A percentile compares a stretch with the other conserved stretches of the same genome.
phyloP scores from a whole-genome alignment of 2,329 filamentous ascomycete species.

The Nothopassalora personata region DNA sequence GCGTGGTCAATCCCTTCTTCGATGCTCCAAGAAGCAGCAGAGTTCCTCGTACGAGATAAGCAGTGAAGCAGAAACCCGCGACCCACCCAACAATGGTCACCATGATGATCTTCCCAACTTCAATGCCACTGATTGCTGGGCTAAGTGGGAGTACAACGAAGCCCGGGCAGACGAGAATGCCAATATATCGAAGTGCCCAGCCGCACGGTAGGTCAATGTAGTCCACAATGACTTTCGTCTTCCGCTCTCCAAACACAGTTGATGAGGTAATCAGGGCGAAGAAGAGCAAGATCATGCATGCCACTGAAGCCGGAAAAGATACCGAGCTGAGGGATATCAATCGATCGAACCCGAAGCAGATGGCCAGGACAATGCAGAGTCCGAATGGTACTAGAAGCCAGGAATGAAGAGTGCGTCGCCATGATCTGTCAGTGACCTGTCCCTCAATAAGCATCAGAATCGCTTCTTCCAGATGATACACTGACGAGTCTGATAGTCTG shows the following conservation, averaged over 20 bases:
- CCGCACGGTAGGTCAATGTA: conserved; percentile 54
- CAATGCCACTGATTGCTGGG: conserved; percentile 38
- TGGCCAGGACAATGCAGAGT: conserved; percentile 35
- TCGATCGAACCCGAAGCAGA: conserved; percentile 39
- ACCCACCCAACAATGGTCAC: conserved; percentile 55
- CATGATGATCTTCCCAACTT: conserved; percentile 22
- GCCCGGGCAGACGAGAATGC: conserved; percentile 54
- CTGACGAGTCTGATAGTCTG: too few species aligned
- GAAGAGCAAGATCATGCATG: conserved; percentile 53
- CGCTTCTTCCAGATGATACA: background rate
- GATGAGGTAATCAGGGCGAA: conserved; percentile 47
- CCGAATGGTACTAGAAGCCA: conserved; percentile 51
- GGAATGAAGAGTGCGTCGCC: conserved; percentile 22
- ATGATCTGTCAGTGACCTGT: conserved; percentile 3
- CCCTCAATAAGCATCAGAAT: background rate
- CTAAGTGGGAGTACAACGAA: conserved; percentile 57
- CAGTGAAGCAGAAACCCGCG: conserved; percentile 28
- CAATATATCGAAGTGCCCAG: conserved; percentile 56
- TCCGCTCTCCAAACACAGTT: conserved; percentile 44
- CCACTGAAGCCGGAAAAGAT: conserved; percentile 56
- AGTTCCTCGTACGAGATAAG: conserved; percentile 44
- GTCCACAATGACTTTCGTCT: conserved; percentile 45
- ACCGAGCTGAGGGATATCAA: conserved; percentile 44
- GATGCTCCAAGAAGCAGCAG: conserved; percentile 49
- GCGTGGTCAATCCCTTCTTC: conserved; percentile 48